phyloP scores from a whole-genome alignment of 1,284 basidiomycete genomes.

The Ceratobasidium sp. region DNA sequence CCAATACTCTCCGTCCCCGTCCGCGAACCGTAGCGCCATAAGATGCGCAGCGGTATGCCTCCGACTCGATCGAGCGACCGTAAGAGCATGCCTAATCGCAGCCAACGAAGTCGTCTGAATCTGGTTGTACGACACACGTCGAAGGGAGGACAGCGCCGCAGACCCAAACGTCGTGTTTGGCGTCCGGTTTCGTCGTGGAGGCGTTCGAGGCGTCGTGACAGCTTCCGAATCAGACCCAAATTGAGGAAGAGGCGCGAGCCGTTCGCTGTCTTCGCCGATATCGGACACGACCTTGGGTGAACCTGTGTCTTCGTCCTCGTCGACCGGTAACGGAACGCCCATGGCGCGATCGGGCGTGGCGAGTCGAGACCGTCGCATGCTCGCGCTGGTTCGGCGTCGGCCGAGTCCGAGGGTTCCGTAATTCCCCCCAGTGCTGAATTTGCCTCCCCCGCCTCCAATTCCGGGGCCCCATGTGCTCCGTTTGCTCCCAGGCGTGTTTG shows the following conservation, averaged over 20 bases:
- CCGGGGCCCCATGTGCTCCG: conserved; percentile 43
- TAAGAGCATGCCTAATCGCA: conserved; percentile 70
- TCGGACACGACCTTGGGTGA: conserved; percentile 50
- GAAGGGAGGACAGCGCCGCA: conserved; percentile 63
- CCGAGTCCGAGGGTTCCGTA: conserved; percentile 27
- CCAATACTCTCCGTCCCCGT: conserved; percentile 75
- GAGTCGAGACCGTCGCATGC: conserved; percentile 44
- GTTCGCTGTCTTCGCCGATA: conserved; percentile 51
- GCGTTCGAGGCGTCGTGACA: conserved; percentile 6
- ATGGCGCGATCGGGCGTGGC: conserved; percentile 54
- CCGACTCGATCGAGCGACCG: conserved; percentile 74
- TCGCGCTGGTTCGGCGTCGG: conserved; percentile 35
- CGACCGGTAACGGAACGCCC: conserved; percentile 57
- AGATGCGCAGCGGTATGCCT: conserved; percentile 81
- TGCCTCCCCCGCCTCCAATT: background rate
- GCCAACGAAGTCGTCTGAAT: conserved; percentile 72
- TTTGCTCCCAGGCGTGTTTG: conserved; percentile 28
- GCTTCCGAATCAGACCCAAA: conserved; percentile 39
- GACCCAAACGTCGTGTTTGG: conserved; percentile 59
- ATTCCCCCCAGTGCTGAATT: conserved; percentile 7
- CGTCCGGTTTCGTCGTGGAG: conserved; percentile 49
- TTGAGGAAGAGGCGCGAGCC: conserved; percentile 32
- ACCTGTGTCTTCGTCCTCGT: conserved; percentile 47
- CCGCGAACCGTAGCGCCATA: conserved; percentile 74
- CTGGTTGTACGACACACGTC: conserved; percentile 63